phyloP scores from a whole-genome alignment of 2,329 filamentous ascomycete species.

The Botrytis deweyae region DNA sequence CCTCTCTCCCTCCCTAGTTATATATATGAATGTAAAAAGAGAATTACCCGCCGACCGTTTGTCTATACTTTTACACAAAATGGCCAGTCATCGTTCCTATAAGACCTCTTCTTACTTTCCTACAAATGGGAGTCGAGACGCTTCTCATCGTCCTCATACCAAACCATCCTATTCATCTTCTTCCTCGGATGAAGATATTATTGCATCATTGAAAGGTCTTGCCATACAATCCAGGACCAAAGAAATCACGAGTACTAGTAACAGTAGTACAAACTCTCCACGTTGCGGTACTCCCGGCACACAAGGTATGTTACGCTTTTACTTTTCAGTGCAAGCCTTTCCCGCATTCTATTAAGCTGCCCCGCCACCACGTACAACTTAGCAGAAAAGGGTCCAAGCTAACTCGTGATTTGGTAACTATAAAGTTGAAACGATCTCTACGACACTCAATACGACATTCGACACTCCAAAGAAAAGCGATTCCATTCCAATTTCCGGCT shows the following conservation, averaged over 20 bases:
- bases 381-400: neutral
- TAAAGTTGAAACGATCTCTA: slow-evolving; percentile 21
- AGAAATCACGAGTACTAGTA: slow-evolving; percentile 14
- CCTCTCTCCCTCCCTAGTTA: neutral
- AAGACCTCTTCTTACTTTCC: slow-evolving; percentile 46
- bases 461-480: slow-evolving; percentile 41
- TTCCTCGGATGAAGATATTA: slow-evolving; percentile 30
- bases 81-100: slow-evolving; percentile 51
- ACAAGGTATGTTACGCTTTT: slow-evolving; percentile 26
- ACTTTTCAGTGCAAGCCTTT: slow-evolving; percentile 7
- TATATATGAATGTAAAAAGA: neutral
- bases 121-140: slow-evolving; percentile 32
- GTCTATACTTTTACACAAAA: slow-evolving; percentile 30
- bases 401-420: slow-evolving; percentile 11
- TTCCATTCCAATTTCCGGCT: slow-evolving; percentile 58
- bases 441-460: neutral
- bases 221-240: slow-evolving; percentile 16
- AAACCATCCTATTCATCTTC: neutral
- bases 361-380: slow-evolving; percentile 17
- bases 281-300: slow-evolving; percentile 18
- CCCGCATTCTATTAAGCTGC: slow-evolving; percentile 4
- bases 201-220: slow-evolving; percentile 26
- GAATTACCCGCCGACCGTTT: slow-evolving; percentile 5
- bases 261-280: slow-evolving; percentile 18
- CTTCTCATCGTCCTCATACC: slow-evolving; percentile 39